These are phyloP conservation scores for Clarireedia paspali DNA, from an alignment of 2,329 filamentous ascomycete species.

Conservation along the genomic window DNA sequence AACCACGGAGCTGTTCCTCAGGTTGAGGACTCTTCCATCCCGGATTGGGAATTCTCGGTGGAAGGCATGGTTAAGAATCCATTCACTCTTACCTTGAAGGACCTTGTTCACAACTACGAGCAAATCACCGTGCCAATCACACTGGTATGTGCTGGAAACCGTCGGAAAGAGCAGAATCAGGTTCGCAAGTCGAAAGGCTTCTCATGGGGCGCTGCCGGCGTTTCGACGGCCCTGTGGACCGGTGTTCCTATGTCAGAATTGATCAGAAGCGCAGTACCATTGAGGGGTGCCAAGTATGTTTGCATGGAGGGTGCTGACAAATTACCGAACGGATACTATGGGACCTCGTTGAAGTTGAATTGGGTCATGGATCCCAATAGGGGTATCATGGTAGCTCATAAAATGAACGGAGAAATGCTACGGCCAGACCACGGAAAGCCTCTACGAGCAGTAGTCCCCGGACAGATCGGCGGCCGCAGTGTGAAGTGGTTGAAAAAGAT, in stretches of 20 bases:
- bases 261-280: conserved; percentile 58
- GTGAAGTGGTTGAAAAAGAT: conserved; percentile 89
- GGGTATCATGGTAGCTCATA: conserved; percentile 80
- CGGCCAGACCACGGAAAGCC: conserved; percentile 82
- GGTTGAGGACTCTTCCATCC: conserved; percentile 63
- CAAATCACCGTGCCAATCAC: conserved; percentile 83
- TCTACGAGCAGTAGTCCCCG: conserved; percentile 74
- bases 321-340: conserved; percentile 81
- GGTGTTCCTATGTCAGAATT: conserved; percentile 70
- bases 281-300: conserved; percentile 67
- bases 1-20: conserved; percentile 81
- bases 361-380: conserved; percentile 80
- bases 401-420: conserved; percentile 81
- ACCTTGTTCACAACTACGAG: conserved; percentile 67
- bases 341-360: conserved; percentile 78
- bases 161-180: conserved; percentile 86
- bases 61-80: conserved; percentile 79
- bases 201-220: conserved; percentile 82
- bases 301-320: conserved; percentile 90
- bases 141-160: conserved; percentile 84
- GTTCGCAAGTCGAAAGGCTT: conserved; percentile 90
- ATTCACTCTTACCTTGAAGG: conserved; percentile 60
- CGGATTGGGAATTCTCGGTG: conserved; percentile 74
- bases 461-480: conserved; percentile 84
- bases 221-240: conserved; percentile 84